A percentile compares a stretch with the other conserved stretches of the same genome.
Evolutionary conservation across 441 rosid species (phyloP).

Genomic region (Erodium moschatum): DNA sequence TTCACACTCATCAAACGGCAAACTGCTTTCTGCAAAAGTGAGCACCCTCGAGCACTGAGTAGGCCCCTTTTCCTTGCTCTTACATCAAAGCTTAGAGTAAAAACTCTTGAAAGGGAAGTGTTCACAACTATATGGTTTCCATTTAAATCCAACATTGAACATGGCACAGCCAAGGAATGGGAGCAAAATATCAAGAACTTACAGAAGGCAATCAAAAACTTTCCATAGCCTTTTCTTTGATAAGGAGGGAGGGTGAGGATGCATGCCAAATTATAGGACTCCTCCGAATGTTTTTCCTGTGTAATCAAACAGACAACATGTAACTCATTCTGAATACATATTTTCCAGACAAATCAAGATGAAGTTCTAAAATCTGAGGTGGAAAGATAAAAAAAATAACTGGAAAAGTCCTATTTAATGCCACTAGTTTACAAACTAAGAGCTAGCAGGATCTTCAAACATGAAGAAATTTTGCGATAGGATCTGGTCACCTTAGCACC

Average conservation of each 20-base stretch:
- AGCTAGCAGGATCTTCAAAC: not conserved
- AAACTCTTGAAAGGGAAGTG: not conserved
- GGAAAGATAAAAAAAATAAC: not conserved
- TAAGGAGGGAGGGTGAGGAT: slow-evolving; percentile 98
- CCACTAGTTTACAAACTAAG: not conserved
- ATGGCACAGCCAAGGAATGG: not conserved
- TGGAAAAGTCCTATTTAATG: not conserved
- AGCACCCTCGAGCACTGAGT: not conserved
- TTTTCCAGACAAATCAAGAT: not conserved
- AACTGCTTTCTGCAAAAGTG: not conserved
- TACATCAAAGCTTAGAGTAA: no score
- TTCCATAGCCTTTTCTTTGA: slow-evolving; percentile 99
- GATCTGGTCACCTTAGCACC: not conserved
- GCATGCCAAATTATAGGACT: slow-evolving; percentile 93
- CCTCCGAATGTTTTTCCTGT: slow-evolving; percentile 99
- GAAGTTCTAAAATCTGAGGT: slow-evolving; percentile 3
- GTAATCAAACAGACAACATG: slow-evolving; percentile 15
- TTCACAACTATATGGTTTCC: not conserved
- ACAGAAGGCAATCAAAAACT: slow-evolving; percentile 96
- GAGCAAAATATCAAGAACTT: slow-evolving; percentile 27
- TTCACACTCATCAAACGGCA: not conserved
- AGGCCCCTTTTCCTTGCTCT: not conserved
- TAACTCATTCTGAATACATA: not conserved
- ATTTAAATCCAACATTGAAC: not conserved
- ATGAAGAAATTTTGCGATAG: not conserved